Evolutionary conservation across 768 basidiomycete genomes (phyloP).

Genomic region (Coprinopsis marcescibilis): DNA sequence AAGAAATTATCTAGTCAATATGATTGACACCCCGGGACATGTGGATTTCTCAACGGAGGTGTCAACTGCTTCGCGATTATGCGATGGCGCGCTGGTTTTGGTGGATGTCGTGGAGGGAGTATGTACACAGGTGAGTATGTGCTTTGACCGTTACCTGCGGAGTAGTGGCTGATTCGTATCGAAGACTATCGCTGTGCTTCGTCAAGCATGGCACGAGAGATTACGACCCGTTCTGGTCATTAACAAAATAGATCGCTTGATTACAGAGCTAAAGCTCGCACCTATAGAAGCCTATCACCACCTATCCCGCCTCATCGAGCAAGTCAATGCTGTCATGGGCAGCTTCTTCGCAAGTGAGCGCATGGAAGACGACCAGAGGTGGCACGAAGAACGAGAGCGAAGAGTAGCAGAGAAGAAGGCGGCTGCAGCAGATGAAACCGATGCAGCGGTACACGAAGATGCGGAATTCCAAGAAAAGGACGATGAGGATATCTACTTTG

Average conservation of each 20-base stretch:
- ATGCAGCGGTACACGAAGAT: slow-evolving; percentile 50
- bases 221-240: slow-evolving; percentile 90
- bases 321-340: slow-evolving; percentile 98
- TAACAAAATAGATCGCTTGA: slow-evolving; percentile 93
- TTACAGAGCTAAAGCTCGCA: slow-evolving; percentile 87
- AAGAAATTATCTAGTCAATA: slow-evolving; percentile 81
- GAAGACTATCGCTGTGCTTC: slow-evolving; percentile 90
- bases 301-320: slow-evolving; percentile 87
- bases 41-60: slow-evolving; percentile 99
- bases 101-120: slow-evolving; percentile 98
- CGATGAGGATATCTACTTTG: slow-evolving; percentile 96
- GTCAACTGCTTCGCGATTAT: slow-evolving; percentile 86
- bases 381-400: slow-evolving; percentile 88
- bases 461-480: slow-evolving; percentile 90
- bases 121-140: slow-evolving; percentile 77
- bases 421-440: slow-evolving; percentile 57
- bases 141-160: background rate
- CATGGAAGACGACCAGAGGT: slow-evolving; percentile 94
- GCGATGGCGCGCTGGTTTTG: slow-evolving; percentile 92
- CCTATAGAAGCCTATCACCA: slow-evolving; percentile 94
- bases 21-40: slow-evolving; percentile 98
- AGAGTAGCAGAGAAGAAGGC: slow-evolving; percentile 76
- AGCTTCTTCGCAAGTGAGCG: slow-evolving; percentile 90
- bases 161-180: background rate
- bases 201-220: slow-evolving; percentile 90